phyloP scores from a whole-genome alignment of 371 early-diverging fungal genomes.

The Zopfochytrium polystomum region DNA sequence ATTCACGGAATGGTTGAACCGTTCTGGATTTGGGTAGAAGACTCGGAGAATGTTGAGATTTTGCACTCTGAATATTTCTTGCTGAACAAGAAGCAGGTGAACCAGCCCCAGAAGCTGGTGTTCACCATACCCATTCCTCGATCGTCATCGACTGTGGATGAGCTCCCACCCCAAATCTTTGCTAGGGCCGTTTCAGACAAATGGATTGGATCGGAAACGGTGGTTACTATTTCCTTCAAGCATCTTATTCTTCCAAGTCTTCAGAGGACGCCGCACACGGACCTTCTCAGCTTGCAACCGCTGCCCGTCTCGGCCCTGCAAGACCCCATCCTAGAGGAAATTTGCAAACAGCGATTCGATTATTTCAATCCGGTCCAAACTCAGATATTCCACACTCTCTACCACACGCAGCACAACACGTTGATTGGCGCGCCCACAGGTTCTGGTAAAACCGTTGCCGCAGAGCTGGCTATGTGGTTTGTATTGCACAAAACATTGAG shows the following conservation, averaged over 20 bases:
- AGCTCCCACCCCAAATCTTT: conserved; percentile 83
- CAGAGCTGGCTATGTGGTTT: conserved; percentile 87
- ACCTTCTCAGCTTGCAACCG: conserved; percentile 83
- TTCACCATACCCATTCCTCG: conserved; percentile 81
- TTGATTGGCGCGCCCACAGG: conserved; percentile 98
- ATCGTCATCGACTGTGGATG: conserved; percentile 58
- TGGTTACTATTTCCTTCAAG: conserved; percentile 82
- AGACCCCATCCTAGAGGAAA: conserved; percentile 72
- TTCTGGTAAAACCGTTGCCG: conserved; percentile 97
- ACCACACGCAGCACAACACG: conserved; percentile 79
- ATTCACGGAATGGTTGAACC: conserved; percentile 84
- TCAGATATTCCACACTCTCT: conserved; percentile 94
- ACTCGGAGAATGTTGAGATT: conserved; percentile 66
- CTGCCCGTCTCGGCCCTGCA: conserved; percentile 81
- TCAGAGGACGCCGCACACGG: conserved; percentile 76
- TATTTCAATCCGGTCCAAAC: conserved; percentile 99
- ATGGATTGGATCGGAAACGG: conserved; percentile 88
- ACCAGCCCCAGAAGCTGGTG: conserved; percentile 47
- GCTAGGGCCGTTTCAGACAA: conserved; percentile 87
- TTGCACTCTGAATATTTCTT: conserved; percentile 60
- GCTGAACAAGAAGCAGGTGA: conserved; percentile 41
- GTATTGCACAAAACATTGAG: conserved; percentile 27
- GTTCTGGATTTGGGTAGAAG: conserved; percentile 96
- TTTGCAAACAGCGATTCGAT: conserved; percentile 73
- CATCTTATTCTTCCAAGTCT: conserved; percentile 83